Evolutionary conservation across 2,329 filamentous ascomycete species (phyloP).

Genomic region (Beauveria medogensis): DNA sequence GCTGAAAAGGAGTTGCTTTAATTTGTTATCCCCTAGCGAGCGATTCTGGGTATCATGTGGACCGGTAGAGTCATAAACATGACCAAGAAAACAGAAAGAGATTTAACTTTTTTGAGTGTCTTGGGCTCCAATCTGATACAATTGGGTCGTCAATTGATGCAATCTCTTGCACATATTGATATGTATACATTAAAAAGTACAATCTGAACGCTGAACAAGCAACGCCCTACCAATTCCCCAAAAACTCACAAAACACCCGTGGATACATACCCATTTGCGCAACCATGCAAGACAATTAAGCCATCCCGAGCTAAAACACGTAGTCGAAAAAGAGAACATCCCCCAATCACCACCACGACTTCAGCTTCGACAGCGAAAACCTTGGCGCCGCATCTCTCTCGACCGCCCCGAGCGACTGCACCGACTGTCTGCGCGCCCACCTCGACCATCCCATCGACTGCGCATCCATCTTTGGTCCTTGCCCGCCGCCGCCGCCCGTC

Average conservation of each 20-base stretch:
- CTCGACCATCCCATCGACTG: neutral
- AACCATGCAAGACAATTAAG: neutral
- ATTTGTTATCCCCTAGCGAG: neutral
- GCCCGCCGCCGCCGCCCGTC: neutral
- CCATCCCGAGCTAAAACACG: neutral
- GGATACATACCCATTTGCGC: neutral
- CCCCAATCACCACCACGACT: neutral
- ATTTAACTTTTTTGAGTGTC: neutral
- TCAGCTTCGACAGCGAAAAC: neutral
- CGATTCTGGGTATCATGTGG: neutral
- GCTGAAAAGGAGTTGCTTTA: neutral
- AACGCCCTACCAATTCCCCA: neutral
- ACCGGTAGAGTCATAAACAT: neutral
- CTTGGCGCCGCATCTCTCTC: neutral
- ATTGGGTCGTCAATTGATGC: neutral
- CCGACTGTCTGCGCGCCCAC: constrained; percentile 1
- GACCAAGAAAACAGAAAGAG: neutral
- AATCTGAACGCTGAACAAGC: neutral
- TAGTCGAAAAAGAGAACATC: neutral
- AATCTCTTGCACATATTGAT: neutral
- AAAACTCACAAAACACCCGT: neutral
- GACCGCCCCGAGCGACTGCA: neutral
- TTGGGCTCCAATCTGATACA: neutral
- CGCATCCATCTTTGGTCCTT: neutral
- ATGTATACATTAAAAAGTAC: neutral